Percentiles rank a stretch among this genome's conserved stretches.
Evolutionary conservation across 2,329 filamentous ascomycete species (phyloP).

Genomic region (Xylariaceae sp.): DNA sequence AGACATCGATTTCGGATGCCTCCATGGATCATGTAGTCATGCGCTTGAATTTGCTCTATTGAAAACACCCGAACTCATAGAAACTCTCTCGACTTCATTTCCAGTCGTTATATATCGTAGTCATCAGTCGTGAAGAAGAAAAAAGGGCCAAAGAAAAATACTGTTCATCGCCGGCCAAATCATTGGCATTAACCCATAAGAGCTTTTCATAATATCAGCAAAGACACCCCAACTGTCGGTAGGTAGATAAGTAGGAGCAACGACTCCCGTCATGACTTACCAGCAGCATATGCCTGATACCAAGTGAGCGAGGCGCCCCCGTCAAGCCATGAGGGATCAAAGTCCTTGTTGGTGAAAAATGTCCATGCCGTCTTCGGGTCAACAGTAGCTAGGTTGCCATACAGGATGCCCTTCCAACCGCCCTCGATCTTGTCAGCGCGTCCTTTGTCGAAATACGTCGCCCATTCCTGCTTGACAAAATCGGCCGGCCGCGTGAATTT

Average conservation of each 20-base stretch:
- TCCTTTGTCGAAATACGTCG: constrained; percentile 74
- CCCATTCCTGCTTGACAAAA: constrained; percentile 87
- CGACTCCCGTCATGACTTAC: constrained; percentile 52
- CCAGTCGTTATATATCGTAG: neutral
- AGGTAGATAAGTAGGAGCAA: neutral
- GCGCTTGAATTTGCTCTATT: no score
- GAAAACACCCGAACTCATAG: no score
- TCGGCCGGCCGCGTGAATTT: constrained; percentile 68
- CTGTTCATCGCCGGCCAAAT: neutral
- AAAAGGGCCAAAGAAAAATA: neutral
- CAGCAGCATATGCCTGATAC: constrained; percentile 82
- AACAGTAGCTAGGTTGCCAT: constrained; percentile 80
- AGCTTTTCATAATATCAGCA: constrained; percentile 32
- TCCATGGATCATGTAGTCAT: no score
- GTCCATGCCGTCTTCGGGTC: constrained; percentile 73
- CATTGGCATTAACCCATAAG: constrained; percentile 33
- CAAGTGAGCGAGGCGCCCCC: constrained; percentile 84
- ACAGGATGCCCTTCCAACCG: constrained; percentile 87
- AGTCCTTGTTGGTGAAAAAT: constrained; percentile 74
- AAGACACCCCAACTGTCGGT: neutral
- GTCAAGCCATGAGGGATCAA: constrained; percentile 75
- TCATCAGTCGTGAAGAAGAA: neutral
- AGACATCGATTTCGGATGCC: no score
- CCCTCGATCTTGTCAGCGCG: constrained; percentile 70
- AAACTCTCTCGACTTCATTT: no score